Conservation (phyloP, 2,329 filamentous ascomycete species). For the Colletotrichum filicis region DNA sequence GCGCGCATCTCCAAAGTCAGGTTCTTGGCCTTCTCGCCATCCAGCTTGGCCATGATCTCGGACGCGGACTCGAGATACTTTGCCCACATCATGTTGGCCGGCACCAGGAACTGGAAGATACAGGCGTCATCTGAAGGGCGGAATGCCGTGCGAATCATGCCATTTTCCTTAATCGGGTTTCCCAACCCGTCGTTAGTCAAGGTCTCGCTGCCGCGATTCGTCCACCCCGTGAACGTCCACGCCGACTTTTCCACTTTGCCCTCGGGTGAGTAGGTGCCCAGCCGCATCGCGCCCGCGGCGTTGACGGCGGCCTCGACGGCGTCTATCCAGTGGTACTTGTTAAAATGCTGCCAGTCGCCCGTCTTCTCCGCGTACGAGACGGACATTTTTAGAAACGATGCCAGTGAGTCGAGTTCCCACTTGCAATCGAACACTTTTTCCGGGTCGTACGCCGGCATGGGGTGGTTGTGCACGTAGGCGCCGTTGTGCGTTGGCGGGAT, state of each 20-base stretch:
- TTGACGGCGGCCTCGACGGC: conserved; percentile 77
- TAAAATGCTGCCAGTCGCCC: conserved; percentile 75
- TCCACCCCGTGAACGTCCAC: conserved; percentile 85
- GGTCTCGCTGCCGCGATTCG: conserved; percentile 82
- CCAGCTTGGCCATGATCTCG: conserved; percentile 56
- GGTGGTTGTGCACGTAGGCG: conserved; percentile 67
- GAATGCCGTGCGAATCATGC: conserved; percentile 88
- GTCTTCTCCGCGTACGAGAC: conserved; percentile 82
- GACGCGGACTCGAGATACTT: conserved; percentile 66
- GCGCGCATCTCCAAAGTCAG: conserved; percentile 65
- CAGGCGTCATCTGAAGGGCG: conserved; percentile 86
- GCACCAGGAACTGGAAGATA: conserved; percentile 87
- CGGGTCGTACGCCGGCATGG: conserved; percentile 73
- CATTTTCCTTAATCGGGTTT: conserved; percentile 84
- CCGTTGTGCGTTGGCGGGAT: conserved; percentile 68
- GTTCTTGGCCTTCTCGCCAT: conserved; percentile 52
- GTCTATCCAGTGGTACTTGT: conserved; percentile 76
- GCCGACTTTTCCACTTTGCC: conserved; percentile 64
- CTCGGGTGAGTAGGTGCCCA: conserved; percentile 76
- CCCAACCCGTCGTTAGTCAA: conserved; percentile 81
- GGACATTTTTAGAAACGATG: conserved; percentile 83
- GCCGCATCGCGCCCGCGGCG: conserved; percentile 76
- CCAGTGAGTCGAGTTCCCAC: conserved; percentile 90
- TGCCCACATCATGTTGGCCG: conserved; percentile 88
- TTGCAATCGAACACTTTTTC: conserved; percentile 85